A percentile compares a stretch with the other conserved stretches of the same genome.
phyloP scores from a whole-genome alignment of 352 stramenopile genomes.

The Pythium diclinum region DNA sequence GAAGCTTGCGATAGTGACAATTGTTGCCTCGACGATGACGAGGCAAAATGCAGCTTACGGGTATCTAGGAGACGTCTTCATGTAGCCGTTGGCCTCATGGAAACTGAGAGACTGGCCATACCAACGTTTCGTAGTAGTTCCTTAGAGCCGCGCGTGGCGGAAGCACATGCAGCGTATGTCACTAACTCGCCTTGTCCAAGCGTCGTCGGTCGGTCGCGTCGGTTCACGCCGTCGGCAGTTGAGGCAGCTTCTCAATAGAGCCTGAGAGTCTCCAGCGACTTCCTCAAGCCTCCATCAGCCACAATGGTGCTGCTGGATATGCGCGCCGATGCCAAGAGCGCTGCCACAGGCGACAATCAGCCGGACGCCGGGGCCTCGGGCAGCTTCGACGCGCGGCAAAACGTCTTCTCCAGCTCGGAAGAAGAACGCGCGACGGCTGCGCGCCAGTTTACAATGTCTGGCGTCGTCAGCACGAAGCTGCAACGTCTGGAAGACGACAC shows the following conservation, averaged over 20 bases:
- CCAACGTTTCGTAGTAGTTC: no score
- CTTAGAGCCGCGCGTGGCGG: background rate
- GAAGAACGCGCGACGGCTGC: constrained; percentile 55
- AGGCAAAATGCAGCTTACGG: background rate
- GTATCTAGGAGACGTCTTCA: background rate
- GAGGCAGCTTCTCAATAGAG: background rate
- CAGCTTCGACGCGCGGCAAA: constrained; percentile 42
- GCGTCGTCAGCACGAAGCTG: constrained; percentile 80
- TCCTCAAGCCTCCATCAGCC: background rate
- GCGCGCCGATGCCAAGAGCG: constrained; percentile 52
- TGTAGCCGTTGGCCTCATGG: no score
- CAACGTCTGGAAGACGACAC: constrained; percentile 66
- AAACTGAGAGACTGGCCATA: no score
- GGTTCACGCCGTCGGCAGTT: constrained; percentile 1
- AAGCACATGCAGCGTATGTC: background rate
- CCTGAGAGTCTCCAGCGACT: background rate
- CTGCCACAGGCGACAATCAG: constrained; percentile 17
- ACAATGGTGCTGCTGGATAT: constrained; percentile 43
- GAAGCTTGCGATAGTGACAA: background rate
- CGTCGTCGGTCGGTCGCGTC: constrained; percentile 3
- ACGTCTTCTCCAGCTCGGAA: constrained; percentile 53
- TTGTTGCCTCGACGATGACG: background rate
- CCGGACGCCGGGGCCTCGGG: constrained; percentile 23
- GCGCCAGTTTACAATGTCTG: constrained; percentile 68
- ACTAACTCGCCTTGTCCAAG: background rate